Conservation (phyloP, 2,329 filamentous ascomycete species). For the Elsinoe perseae region DNA sequence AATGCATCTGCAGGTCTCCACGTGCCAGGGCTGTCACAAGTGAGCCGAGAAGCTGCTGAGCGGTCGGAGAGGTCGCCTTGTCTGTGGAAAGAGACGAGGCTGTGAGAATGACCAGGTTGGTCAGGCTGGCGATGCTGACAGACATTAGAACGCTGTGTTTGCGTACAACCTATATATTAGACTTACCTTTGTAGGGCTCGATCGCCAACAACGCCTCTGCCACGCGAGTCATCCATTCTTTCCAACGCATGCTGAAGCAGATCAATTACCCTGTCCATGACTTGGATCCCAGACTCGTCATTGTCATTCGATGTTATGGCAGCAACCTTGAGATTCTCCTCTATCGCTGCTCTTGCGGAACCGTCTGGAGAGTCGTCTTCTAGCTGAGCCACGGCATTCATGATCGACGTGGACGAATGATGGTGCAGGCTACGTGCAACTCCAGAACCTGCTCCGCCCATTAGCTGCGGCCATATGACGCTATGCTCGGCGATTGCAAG, state of each 20-base stretch:
- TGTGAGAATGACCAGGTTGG: neutral
- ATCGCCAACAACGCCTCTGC: neutral
- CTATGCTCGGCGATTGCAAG: constrained; percentile 35
- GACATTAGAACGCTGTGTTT: neutral
- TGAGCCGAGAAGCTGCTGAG: neutral
- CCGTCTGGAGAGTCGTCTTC: constrained; percentile 2
- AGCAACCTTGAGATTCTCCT: constrained; percentile 24
- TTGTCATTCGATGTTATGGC: constrained; percentile 18
- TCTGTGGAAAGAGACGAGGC: neutral
- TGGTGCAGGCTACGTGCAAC: constrained; percentile 19
- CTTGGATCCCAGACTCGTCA: constrained; percentile 6
- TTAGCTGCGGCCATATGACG: constrained; percentile 37
- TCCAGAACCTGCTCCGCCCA: constrained; percentile 25
- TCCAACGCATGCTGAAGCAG: neutral
- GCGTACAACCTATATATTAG: neutral
- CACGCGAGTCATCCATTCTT: neutral
- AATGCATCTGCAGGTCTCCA: constrained; percentile 7
- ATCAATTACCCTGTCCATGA: constrained; percentile 5
- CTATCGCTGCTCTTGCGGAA: constrained; percentile 16
- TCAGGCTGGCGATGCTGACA: constrained; percentile 5
- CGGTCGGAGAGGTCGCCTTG: neutral
- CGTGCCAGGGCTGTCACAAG: neutral
- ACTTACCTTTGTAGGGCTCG: constrained; percentile 3
- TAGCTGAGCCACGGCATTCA: constrained; percentile 19
- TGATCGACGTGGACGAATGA: neutral